Base-by-base conservation (phyloP, 2,329 filamentous ascomycete genomes). In the Xylariomycetidae sp. region DNA sequence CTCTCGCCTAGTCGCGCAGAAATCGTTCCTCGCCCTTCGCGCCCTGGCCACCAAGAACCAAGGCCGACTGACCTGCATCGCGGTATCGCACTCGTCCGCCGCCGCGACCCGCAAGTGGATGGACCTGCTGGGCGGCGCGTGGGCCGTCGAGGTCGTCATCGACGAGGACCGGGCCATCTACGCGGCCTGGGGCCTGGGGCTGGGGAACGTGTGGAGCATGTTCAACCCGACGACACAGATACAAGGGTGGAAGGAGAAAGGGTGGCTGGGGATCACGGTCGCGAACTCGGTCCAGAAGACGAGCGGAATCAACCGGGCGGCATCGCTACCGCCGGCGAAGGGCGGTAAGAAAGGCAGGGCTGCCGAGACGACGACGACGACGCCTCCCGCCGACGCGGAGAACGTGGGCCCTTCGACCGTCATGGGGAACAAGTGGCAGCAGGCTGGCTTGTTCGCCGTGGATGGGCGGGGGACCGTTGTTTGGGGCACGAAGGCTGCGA, bases 91-190 rank as follows among this genome's bases (percentile, higher is more conserved):
- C 58, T 71, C 75, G 25, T 78, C 74, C 7, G 54, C 62, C 4
- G 59, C 65, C 15, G 74, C 76, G 18, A 80, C 76, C 2, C 55
- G 63, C 23, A 72, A 71, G 42, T 80, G 75, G 75, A 48, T 77
- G 28, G 69, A 73, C 42, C 61, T 76, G 13, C 54, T 80, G 10
- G 75, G 75, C 50, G 74, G 75, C 38, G 61, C 71, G 11, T 75
- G 74, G 70, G 67, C 65, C 51, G 64, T 79, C 18, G 63, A 72
- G 41, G 54, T 80, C 3, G 53, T 80, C 36, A 56, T 77, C 36
- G 75, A 80, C 56, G 67, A 75, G 46, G 66, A 71, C 38, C 67
- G 74, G 38, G 63, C 69, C 40, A 48, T 77, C 22, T 80, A 80
- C 46, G 72, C 75, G 3, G 65, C 71, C 9, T 80, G 74, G 74